These are phyloP conservation scores for Aquilaria yunnanensis DNA, from an alignment of 345 rosid species.

Conservation along the genomic window DNA sequence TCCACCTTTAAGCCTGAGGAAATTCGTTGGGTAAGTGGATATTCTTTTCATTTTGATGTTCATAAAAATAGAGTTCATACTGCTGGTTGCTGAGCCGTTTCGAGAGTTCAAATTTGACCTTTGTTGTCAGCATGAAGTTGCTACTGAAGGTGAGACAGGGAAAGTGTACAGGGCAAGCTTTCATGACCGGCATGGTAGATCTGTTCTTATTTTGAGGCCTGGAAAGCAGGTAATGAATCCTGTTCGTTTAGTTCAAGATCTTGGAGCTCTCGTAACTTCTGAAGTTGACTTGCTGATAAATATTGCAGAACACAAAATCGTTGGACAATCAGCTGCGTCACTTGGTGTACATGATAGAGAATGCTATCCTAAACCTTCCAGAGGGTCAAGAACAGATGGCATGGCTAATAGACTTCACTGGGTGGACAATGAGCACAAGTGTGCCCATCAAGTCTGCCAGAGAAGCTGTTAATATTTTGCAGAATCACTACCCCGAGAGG, in stretches of 20 bases:
- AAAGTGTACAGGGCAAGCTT: slow-evolving; percentile 80
- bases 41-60: slow-evolving; percentile 1
- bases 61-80: background rate
- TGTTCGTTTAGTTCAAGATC: slow-evolving; percentile 2
- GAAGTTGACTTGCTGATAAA: slow-evolving; percentile 2
- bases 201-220: slow-evolving; percentile 85
- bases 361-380: slow-evolving; percentile 81
- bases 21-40: slow-evolving; percentile 64
- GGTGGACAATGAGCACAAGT: slow-evolving; percentile 63
- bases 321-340: slow-evolving; percentile 68
- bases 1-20: slow-evolving; percentile 77
- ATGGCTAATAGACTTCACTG: slow-evolving; percentile 93
- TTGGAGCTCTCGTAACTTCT: slow-evolving; percentile 3
- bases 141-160: slow-evolving; percentile 90
- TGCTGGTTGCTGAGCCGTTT: slow-evolving; percentile 1
- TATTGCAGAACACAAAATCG: slow-evolving; percentile 69
- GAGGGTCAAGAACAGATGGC: slow-evolving; percentile 92
- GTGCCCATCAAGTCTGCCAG: slow-evolving; percentile 81
- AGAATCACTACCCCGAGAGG: slow-evolving; percentile 94
- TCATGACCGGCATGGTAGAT: slow-evolving; percentile 76
- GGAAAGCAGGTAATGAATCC: slow-evolving; percentile 60
- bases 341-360: slow-evolving; percentile 84
- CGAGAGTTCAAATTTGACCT: background rate
- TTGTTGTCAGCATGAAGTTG: slow-evolving; percentile 54
- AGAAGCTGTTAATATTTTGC: slow-evolving; percentile 63